Percentiles rank a stretch among this genome's conserved stretches.
phyloP scores from a whole-genome alignment of 164 flowering plant species.

The Dillenia suffruticosa region DNA sequence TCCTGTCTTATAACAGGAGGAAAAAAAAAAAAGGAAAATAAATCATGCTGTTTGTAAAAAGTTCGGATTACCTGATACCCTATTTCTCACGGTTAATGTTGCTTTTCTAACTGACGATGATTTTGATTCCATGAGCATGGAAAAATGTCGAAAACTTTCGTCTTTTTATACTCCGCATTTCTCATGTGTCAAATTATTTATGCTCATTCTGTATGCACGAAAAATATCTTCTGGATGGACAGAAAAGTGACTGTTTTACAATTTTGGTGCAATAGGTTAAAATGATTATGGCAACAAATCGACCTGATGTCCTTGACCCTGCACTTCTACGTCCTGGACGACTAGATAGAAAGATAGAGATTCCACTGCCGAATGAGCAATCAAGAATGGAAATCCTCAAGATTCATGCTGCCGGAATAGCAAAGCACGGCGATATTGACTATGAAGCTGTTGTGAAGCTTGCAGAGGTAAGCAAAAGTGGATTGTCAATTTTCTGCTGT shows the following conservation, averaged over 20 bases:
- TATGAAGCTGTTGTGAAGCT: conserved; percentile 91
- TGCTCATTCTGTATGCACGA: neutral
- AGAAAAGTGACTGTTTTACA: neutral
- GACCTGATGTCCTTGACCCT: conserved; percentile 90
- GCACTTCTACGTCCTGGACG: conserved; percentile 93
- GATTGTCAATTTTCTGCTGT: neutral
- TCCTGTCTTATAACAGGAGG: too few relatives aligned
- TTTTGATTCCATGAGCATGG: too few relatives aligned
- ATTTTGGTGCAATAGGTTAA: conserved; percentile 41
- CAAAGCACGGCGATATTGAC: conserved; percentile 89
- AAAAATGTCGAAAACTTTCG: too few relatives aligned
- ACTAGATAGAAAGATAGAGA: conserved; percentile 78
- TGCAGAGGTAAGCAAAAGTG: conserved; percentile 57
- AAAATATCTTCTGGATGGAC: neutral
- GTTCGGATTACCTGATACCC: too few relatives aligned
- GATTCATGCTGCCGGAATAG: conserved; percentile 85
- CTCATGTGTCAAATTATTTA: neutral
- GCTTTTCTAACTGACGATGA: too few relatives aligned
- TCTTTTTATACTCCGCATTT: too few relatives aligned
- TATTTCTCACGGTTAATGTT: too few relatives aligned
- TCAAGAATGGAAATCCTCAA: conserved; percentile 85
- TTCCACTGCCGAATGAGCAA: conserved; percentile 82
- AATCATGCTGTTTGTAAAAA: too few relatives aligned
- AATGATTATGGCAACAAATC: conserved; percentile 90
- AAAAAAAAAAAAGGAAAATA: too few relatives aligned